Conservation (phyloP, 345 rosid genomes). For the Pistacia integerrima region DNA sequence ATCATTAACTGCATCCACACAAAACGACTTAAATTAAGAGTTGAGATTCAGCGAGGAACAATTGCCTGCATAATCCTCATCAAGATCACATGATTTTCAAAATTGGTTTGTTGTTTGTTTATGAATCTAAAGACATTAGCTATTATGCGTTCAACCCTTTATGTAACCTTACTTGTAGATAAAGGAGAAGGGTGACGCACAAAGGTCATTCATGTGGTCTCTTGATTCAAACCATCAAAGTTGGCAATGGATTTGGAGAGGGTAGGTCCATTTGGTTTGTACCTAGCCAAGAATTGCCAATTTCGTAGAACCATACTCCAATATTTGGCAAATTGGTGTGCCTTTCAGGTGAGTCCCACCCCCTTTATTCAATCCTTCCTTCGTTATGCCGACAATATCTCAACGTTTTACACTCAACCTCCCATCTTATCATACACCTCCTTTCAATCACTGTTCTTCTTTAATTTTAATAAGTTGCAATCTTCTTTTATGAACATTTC, state of each 20-base stretch:
- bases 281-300: background rate
- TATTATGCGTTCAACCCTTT: slow-evolving; percentile 24
- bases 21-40: too few species aligned
- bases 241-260: slow-evolving; percentile 14
- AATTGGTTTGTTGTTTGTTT: slow-evolving; percentile 24
- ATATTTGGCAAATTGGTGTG: background rate
- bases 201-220: slow-evolving; percentile 26
- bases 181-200: slow-evolving; percentile 16
- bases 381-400: slow-evolving; percentile 8
- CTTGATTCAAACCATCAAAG: slow-evolving; percentile 16
- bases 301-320: background rate
- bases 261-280: slow-evolving; percentile 15
- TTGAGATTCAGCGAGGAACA: background rate
- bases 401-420: background rate
- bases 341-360: slow-evolving; percentile 18
- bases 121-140: slow-evolving; percentile 12
- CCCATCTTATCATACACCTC: background rate
- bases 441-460: background rate
- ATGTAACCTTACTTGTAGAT: slow-evolving; percentile 8
- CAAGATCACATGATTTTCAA: slow-evolving; percentile 37
- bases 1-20: too few species aligned
- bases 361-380: background rate
- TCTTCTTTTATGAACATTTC: too few species aligned
- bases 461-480: background rate
- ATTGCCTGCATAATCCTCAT: slow-evolving; percentile 26